These are phyloP conservation scores for Prunus fruticosa DNA, from an alignment of 306 rosid species.

Conservation along the genomic window DNA sequence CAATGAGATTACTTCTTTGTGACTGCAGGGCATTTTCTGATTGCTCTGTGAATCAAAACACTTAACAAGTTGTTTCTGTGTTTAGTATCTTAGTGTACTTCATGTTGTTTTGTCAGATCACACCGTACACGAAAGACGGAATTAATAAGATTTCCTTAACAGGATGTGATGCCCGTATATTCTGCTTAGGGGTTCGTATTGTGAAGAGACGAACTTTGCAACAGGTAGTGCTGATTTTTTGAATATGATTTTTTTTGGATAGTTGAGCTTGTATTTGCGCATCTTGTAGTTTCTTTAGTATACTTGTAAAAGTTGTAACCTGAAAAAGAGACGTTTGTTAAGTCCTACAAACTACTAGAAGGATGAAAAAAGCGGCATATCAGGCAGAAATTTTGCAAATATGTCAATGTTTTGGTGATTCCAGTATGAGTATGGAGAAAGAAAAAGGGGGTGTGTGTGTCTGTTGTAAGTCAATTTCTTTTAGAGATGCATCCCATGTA, in stretches of 20 bases:
- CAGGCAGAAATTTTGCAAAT: neutral
- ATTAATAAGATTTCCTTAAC: constrained; percentile 81
- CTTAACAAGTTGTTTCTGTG: neutral
- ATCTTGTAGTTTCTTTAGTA: neutral
- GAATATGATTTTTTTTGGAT: neutral
- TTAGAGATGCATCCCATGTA: neutral
- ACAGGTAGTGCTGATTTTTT: constrained; percentile 52
- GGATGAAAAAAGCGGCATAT: neutral
- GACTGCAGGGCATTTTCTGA: constrained; percentile 1
- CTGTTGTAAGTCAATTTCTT: neutral
- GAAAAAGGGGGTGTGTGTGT: neutral
- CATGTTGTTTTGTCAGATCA: constrained; percentile 65
- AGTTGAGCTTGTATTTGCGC: neutral
- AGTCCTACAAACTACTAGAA: neutral
- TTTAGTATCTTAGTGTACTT: constrained; percentile 19
- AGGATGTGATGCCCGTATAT: constrained; percentile 82
- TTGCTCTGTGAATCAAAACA: constrained; percentile 2
- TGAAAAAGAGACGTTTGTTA: neutral
- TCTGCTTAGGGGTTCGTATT: constrained; percentile 94
- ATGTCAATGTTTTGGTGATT: neutral
- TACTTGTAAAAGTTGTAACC: neutral
- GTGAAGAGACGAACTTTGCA: constrained; percentile 73
- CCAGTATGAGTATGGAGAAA: neutral
- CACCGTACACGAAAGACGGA: constrained; percentile 76
- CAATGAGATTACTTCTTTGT: constrained; percentile 15